Conservation (phyloP, 345 rosid species). For the Iberis pinnata region DNA sequence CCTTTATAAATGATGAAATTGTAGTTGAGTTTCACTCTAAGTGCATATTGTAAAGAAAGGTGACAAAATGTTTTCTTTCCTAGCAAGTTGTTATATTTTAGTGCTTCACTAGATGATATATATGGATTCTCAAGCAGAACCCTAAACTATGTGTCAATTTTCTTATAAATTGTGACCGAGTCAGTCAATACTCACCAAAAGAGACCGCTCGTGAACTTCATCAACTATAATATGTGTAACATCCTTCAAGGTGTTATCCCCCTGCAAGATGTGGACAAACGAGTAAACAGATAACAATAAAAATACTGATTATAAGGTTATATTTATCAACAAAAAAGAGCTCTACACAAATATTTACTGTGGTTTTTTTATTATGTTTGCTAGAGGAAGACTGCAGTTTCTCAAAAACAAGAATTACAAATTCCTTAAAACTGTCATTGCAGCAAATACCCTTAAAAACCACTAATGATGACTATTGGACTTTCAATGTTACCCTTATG, state of each 20-base stretch:
- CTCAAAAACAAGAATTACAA: constrained; percentile 9
- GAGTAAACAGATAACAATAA: background rate
- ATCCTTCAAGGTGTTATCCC: constrained; percentile 61
- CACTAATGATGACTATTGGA: background rate
- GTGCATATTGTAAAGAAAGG: background rate
- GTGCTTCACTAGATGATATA: background rate
- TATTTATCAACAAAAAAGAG: background rate
- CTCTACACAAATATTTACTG: background rate
- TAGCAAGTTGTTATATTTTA: background rate
- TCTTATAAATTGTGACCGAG: background rate
- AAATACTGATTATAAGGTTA: background rate
- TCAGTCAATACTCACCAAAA: constrained; percentile 54
- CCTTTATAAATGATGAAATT: background rate
- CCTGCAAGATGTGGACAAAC: constrained; percentile 40
- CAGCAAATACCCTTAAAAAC: constrained; percentile 10
- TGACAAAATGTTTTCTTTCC: background rate
- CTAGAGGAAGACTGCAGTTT: background rate
- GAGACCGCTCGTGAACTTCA: constrained; percentile 94
- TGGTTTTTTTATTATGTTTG: background rate
- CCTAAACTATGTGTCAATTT: background rate
- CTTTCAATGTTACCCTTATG: background rate
- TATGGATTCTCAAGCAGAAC: constrained; percentile 2
- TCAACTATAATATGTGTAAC: constrained; percentile 84
- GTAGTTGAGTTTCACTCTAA: constrained; percentile 1
- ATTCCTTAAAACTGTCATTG: background rate